phyloP scores from a whole-genome alignment of 805 yeast species.

The Schwanniomyces polymorphus region DNA sequence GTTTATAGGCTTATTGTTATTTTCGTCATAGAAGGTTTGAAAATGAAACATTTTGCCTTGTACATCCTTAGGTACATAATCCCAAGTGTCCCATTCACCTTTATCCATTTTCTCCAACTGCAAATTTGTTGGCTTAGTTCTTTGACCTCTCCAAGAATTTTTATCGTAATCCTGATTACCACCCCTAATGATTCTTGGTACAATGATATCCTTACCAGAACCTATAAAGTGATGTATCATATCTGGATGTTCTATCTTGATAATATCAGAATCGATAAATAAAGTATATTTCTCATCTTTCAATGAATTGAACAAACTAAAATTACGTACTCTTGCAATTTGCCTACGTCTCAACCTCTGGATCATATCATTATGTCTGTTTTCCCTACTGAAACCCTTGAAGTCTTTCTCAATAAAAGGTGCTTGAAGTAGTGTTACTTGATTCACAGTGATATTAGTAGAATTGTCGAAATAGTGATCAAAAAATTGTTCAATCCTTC shows the following conservation, averaged over 20 bases:
- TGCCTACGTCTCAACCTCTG: constrained; percentile 35
- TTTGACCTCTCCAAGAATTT: constrained; percentile 40
- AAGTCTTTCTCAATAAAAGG: constrained; percentile 30
- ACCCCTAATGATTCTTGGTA: constrained; percentile 32
- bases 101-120: constrained; percentile 26
- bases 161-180: constrained; percentile 33
- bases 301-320: constrained; percentile 26
- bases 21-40: constrained; percentile 11
- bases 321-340: constrained; percentile 40
- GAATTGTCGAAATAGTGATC: constrained; percentile 7
- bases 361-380: constrained; percentile 24
- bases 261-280: constrained; percentile 38
- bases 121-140: constrained; percentile 29
- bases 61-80: constrained; percentile 35
- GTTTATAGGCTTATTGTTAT: constrained; percentile 3
- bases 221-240: constrained; percentile 24
- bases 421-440: constrained; percentile 28
- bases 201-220: constrained; percentile 32
- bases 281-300: constrained; percentile 30
- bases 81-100: constrained; percentile 27
- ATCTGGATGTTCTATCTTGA: constrained; percentile 20
- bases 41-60: constrained; percentile 28
- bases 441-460: background rate
- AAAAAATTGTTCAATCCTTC: constrained; percentile 16
- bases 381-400: constrained; percentile 11